These are phyloP conservation scores for Warburgia ugandensis DNA, from an alignment of 164 flowering plant species.

Conservation along the genomic window DNA sequence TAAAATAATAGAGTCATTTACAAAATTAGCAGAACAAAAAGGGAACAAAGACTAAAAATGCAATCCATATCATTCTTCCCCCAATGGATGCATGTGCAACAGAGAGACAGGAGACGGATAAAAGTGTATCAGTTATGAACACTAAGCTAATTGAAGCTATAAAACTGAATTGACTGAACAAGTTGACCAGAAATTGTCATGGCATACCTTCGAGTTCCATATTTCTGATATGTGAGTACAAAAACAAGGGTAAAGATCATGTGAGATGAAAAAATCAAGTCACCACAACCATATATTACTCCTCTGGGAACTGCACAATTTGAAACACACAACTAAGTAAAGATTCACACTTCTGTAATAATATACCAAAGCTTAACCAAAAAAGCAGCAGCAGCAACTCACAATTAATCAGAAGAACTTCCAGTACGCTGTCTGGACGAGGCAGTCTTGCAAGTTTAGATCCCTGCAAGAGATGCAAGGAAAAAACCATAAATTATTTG, in stretches of 20 bases:
- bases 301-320: conserved; percentile 79
- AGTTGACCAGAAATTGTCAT: too few species aligned
- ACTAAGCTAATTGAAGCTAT: too few species aligned
- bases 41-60: too few species aligned
- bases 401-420: conserved; percentile 77
- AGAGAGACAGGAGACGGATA: too few species aligned
- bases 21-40: too few species aligned
- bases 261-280: conserved; percentile 96
- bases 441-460: conserved; percentile 88
- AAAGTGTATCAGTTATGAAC: too few species aligned
- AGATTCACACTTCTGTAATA: not conserved
- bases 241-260: conserved; percentile 96
- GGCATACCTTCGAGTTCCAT: conserved; percentile 82
- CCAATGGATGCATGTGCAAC: too few species aligned
- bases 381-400: conserved; percentile 12
- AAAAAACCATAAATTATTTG: not conserved
- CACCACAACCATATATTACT: conserved; percentile 91
- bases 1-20: too few species aligned
- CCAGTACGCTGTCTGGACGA: conserved; percentile 52
- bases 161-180: too few species aligned
- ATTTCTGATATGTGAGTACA: conserved; percentile 84
- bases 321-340: conserved; percentile 5
- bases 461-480: conserved; percentile 41
- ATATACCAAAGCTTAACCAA: not conserved
- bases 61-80: too few species aligned